phyloP scores from a whole-genome alignment of 441 rosid genomes.

The Pelargonium cotyledonis region DNA sequence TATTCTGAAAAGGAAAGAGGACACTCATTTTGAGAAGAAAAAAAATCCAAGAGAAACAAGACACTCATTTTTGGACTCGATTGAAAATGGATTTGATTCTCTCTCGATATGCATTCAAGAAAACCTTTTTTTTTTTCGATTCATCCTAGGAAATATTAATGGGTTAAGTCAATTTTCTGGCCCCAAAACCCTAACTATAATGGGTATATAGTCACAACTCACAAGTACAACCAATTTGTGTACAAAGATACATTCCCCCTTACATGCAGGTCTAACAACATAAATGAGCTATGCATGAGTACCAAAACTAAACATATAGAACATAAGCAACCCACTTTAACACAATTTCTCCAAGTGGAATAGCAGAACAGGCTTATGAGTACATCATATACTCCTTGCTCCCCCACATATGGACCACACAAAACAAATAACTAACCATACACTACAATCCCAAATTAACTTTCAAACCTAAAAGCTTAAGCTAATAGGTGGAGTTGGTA shows the following conservation, averaged over 20 bases:
- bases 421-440: background rate
- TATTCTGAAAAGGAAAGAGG: too few species aligned
- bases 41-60: too few species aligned
- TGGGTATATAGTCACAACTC: background rate
- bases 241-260: background rate
- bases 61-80: background rate
- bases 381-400: background rate
- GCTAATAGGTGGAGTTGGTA: background rate
- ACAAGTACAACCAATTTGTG: background rate
- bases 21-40: too few species aligned
- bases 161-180: background rate
- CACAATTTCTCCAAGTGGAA: conserved; percentile 1
- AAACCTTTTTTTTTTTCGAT: background rate
- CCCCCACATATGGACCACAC: background rate
- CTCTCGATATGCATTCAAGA: background rate
- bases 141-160: background rate
- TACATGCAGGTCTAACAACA: background rate
- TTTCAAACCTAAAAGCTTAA: background rate
- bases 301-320: background rate
- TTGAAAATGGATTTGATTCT: background rate
- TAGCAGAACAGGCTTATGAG: background rate
- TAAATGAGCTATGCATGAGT: background rate
- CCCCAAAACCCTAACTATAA: background rate
- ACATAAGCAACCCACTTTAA: background rate
- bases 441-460: background rate